These are phyloP conservation scores for Dendrocalamus sinicus DNA, from an alignment of 176 grass and related monocot species.

Conservation along the genomic window DNA sequence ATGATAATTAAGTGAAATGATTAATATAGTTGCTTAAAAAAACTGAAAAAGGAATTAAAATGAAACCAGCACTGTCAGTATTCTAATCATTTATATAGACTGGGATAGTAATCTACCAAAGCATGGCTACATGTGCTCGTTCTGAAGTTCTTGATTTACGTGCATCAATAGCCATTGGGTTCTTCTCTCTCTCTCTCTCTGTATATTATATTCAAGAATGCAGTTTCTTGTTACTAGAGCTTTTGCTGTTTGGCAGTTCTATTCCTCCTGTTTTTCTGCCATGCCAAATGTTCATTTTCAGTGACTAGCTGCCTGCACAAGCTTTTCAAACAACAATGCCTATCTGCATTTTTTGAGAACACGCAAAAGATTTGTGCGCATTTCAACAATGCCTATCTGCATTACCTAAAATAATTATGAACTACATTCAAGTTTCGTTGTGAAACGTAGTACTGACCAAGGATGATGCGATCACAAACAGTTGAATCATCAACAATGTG, in stretches of 20 bases:
- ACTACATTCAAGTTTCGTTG: neutral
- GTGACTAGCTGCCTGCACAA: neutral
- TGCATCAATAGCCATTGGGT: neutral
- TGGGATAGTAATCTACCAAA: neutral
- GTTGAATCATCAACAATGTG: neutral
- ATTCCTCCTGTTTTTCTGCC: neutral
- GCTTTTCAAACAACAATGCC: neutral
- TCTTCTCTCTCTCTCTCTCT: neutral
- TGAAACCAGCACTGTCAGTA: neutral
- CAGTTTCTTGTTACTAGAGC: neutral
- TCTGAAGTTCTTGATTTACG: neutral
- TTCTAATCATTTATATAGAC: constrained; percentile 10
- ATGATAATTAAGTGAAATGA: constrained; percentile 4
- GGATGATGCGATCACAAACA: neutral
- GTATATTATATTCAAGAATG: neutral
- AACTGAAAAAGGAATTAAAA: neutral
- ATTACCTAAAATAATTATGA: constrained; percentile 4
- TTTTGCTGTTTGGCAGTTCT: neutral
- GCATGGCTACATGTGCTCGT: neutral
- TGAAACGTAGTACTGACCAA: neutral
- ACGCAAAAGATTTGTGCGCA: too few relatives aligned
- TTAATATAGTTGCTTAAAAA: neutral
- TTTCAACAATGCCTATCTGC: neutral
- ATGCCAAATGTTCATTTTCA: neutral
- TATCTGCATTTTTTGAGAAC: neutral